Base-by-base conservation (phyloP, 805 yeast species). In the Wickerhamiella parazyma region DNA sequence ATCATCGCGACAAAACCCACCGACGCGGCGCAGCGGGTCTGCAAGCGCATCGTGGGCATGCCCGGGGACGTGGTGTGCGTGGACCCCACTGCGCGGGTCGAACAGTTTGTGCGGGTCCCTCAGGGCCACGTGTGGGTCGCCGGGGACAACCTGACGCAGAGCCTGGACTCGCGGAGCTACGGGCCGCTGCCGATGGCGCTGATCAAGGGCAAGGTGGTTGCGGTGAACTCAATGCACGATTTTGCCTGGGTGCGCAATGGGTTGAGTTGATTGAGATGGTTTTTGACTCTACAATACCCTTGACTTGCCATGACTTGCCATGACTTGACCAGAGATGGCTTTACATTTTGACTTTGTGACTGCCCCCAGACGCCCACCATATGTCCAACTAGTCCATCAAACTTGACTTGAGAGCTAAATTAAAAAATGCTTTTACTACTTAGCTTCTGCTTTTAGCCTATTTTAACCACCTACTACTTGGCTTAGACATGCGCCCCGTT, bases 51-150 rank as follows among this genome's bases (percentile, higher is more conserved):
- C 18, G 79, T 94, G 0, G 98, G 97, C 0, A 80, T 89, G 94
- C 93, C 96, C 0, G 97, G 97, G 1, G 97, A 89, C 64, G 56
- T 78, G 14, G 73, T 91, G 3, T 59, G 80, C 43, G 69, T 82
- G 2, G 96, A 91, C 57, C 96, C 96, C 7, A 48, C 59, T 1
- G 45, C 49, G 10, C 67, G 55, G 20, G 45, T 22, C 6, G 53
- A 54, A 16, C 71, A 73, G 45, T 84, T 68, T 59, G 76, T 89
- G 7, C 68, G 66, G 45, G 87, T 91, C 0, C 98, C 98, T 1
- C 75, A 78, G 51, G 98, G 98, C 2, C 98, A 91, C 61, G 82
- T 84, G 38, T 91, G 97, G 97, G 79, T 87, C 3, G 85, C 96
- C 0, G 99, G 99, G 1, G 99, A 91, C 56, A 91, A 91, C 56